Conservation (phyloP, 2,329 filamentous ascomycete genomes). For the Epicoccum sorghinum region DNA sequence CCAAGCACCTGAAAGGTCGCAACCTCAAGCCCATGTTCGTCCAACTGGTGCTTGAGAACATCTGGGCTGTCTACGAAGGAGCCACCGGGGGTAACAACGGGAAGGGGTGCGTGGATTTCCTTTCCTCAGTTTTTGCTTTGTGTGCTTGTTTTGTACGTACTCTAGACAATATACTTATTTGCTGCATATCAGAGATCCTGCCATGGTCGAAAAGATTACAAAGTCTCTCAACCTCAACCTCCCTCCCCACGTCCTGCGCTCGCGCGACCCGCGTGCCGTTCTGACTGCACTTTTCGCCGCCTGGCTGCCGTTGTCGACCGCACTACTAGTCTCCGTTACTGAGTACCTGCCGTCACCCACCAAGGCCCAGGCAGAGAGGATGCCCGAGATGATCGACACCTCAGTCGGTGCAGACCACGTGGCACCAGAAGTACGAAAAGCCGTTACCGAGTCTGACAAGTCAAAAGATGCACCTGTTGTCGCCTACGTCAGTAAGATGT, state of each 20-base stretch:
- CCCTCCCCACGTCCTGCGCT: slow-evolving; percentile 81
- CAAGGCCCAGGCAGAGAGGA: slow-evolving; percentile 76
- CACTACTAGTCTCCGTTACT: slow-evolving; percentile 89
- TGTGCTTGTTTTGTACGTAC: slow-evolving; percentile 42
- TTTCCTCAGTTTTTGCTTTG: slow-evolving; percentile 38
- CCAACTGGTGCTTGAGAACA: slow-evolving; percentile 90
- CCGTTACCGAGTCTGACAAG: slow-evolving; percentile 81
- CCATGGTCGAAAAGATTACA: slow-evolving; percentile 88
- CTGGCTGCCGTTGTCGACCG: slow-evolving; percentile 93
- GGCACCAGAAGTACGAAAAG: slow-evolving; percentile 71
- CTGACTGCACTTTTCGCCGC: slow-evolving; percentile 85
- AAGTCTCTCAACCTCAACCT: slow-evolving; percentile 87
- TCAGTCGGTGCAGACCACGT: slow-evolving; percentile 80
- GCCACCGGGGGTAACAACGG: slow-evolving; percentile 82
- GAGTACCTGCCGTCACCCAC: slow-evolving; percentile 89
- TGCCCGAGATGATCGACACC: slow-evolving; percentile 78
- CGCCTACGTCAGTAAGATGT: slow-evolving; percentile 98
- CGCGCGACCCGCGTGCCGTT: slow-evolving; percentile 81
- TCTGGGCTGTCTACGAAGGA: slow-evolving; percentile 95
- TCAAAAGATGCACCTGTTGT: slow-evolving; percentile 77
- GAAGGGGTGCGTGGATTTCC: slow-evolving; percentile 70
- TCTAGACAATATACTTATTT: slow-evolving; percentile 50
- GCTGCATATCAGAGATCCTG: slow-evolving; percentile 66
- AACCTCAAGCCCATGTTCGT: slow-evolving; percentile 96
- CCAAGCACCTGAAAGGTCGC: slow-evolving; percentile 91